These are phyloP conservation scores for Kockovaella imperatae DNA, from an alignment of 768 basidiomycete species.

Conservation along the genomic window DNA sequence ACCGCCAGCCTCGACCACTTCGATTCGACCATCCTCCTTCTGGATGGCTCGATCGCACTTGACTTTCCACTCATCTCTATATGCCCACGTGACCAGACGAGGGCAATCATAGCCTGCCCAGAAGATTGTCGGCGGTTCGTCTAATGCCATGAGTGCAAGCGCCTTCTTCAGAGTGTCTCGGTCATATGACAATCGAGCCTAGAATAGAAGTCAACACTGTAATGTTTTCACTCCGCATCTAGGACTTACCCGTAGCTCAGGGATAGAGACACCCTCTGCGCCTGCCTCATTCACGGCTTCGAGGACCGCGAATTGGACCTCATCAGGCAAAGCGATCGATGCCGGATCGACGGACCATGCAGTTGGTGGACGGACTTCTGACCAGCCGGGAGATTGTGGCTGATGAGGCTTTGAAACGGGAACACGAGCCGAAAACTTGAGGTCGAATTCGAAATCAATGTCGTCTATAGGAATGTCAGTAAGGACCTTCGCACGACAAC, in stretches of 20 bases:
- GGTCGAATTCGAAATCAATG: slow-evolving; percentile 28
- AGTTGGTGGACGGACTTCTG: background rate
- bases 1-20: background rate
- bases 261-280: slow-evolving; percentile 19
- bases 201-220: too few species aligned
- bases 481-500: background rate
- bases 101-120: slow-evolving; percentile 37
- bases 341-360: background rate
- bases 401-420: slow-evolving; percentile 1
- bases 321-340: background rate
- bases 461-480: slow-evolving; percentile 25
- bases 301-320: slow-evolving; percentile 1
- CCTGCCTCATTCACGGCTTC: slow-evolving; percentile 15
- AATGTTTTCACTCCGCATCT: background rate
- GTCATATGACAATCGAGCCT: background rate
- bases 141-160: slow-evolving; percentile 8
- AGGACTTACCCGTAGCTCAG: slow-evolving; percentile 16
- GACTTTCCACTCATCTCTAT: slow-evolving; percentile 14
- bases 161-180: background rate
- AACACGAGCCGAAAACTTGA: background rate
- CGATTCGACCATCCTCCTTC: slow-evolving; percentile 2
- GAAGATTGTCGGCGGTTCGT: slow-evolving; percentile 10
- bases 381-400: too few species aligned
- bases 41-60: background rate
- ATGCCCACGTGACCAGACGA: slow-evolving; percentile 14